Conservation (phyloP, 805 yeast genomes). For the Candida dajiaensis region DNA sequence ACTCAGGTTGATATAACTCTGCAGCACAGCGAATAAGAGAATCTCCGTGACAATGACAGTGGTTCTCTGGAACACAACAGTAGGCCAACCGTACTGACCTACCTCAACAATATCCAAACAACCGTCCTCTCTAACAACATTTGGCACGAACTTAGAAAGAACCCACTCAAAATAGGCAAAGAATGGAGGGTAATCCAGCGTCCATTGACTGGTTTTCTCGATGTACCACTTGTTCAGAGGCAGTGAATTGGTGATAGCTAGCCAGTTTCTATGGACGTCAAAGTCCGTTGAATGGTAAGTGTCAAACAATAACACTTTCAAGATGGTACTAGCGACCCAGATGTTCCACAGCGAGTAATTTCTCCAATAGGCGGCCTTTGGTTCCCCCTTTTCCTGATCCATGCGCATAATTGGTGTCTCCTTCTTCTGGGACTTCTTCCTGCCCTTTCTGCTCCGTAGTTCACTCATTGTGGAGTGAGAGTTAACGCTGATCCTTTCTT, state of each 20-base stretch:
- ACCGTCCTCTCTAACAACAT: constrained; percentile 60
- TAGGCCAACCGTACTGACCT: constrained; percentile 72
- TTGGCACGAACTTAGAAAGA: constrained; percentile 67
- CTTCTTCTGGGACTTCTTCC: not conserved
- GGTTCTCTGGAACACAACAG: constrained; percentile 72
- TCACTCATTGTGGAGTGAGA: constrained; percentile 8
- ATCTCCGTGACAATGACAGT: constrained; percentile 79
- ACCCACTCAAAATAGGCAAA: constrained; percentile 94
- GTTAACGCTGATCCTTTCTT: not conserved
- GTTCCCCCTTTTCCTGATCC: not conserved
- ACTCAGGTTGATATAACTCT: constrained; percentile 57
- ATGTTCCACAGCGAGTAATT: constrained; percentile 56
- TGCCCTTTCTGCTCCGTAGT: constrained; percentile 10
- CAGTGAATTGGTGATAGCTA: constrained; percentile 75
- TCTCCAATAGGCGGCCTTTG: constrained; percentile 2
- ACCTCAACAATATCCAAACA: constrained; percentile 61
- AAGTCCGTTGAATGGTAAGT: constrained; percentile 94
- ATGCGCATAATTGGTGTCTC: not conserved
- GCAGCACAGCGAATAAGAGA: constrained; percentile 62
- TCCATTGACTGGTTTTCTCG: constrained; percentile 81
- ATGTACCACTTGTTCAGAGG: constrained; percentile 81
- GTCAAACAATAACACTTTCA: constrained; percentile 59
- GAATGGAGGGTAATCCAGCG: constrained; percentile 95
- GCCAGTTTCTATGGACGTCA: constrained; percentile 97
- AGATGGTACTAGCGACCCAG: constrained; percentile 55